phyloP scores from a whole-genome alignment of 2,329 filamentous ascomycete genomes.

The Fusarium nodosum region DNA sequence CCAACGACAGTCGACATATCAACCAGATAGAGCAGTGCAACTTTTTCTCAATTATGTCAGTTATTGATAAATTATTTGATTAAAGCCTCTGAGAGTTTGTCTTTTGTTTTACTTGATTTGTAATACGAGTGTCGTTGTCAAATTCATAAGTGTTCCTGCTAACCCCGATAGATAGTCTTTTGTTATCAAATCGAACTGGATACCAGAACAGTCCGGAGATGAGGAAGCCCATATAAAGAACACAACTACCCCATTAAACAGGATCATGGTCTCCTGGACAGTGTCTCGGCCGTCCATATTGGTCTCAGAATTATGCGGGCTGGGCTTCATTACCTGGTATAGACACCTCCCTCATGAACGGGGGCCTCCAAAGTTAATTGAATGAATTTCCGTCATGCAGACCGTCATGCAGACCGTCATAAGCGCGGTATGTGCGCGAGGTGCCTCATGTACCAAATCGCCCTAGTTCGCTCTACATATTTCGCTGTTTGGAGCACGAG shows the following conservation, averaged over 20 bases:
- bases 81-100: too few species aligned
- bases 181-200: not conserved
- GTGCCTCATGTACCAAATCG: not conserved
- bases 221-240: not conserved
- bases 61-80: not conserved
- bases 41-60: not conserved
- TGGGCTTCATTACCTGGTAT: not conserved
- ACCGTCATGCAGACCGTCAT: rapidly evolving
- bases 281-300: not conserved
- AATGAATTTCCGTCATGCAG: rapidly evolving
- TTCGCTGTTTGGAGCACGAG: not conserved
- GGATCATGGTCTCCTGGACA: too few species aligned
- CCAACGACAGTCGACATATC: constrained; percentile 3
- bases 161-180: not conserved
- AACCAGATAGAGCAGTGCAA: not conserved
- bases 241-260: rapidly evolving
- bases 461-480: not conserved
- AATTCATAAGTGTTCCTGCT: not conserved
- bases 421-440: not conserved
- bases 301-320: too few species aligned
- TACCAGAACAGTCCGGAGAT: not conserved
- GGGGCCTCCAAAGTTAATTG: not conserved
- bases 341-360: not conserved
- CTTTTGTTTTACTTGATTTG: not conserved
- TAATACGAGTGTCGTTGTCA: too few species aligned